Evolutionary conservation across 2,329 filamentous ascomycete species (phyloP).

Genomic region (Diaporthe humulicola): DNA sequence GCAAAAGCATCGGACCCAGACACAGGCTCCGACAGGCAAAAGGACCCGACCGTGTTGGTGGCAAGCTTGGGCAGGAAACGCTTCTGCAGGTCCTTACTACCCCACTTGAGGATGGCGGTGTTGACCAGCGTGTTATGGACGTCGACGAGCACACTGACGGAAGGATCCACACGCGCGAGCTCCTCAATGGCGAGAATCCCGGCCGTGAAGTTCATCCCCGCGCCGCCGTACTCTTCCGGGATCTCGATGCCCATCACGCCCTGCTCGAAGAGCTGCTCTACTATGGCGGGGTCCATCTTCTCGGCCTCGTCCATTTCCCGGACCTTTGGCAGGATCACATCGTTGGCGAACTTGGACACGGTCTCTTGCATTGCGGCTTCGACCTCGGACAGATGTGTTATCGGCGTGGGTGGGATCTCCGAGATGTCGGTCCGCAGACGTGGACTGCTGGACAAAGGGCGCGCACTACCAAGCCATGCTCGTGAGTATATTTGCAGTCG

Average conservation of each 20-base stretch:
- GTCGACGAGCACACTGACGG: constrained; percentile 94
- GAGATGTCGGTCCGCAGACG: constrained; percentile 74
- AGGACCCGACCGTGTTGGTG: constrained; percentile 90
- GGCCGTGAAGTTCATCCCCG: constrained; percentile 98
- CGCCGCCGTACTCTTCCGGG: constrained; percentile 94
- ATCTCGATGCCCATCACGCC: constrained; percentile 98
- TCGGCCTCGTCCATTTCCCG: constrained; percentile 99
- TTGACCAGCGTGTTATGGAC: constrained; percentile 99
- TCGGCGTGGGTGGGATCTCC: constrained; percentile 88
- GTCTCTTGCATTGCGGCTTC: constrained; percentile 91
- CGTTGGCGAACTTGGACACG: constrained; percentile 90
- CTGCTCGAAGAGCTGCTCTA: constrained; percentile 97
- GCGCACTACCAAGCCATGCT: constrained; percentile 49
- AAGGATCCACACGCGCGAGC: constrained; percentile 92
- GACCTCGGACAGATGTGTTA: constrained; percentile 91
- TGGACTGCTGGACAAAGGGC: constrained; percentile 72
- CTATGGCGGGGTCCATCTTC: constrained; percentile 87
- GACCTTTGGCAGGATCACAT: constrained; percentile 89
- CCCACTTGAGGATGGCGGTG: constrained; percentile 90
- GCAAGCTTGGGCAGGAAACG: constrained; percentile 92
- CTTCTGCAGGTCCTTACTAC: constrained; percentile 81
- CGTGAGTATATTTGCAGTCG: constrained; percentile 18
- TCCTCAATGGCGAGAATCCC: constrained; percentile 98
- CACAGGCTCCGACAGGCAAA: constrained; percentile 92
- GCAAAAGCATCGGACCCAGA: constrained; percentile 98